Base-by-base conservation (phyloP, 2,329 filamentous ascomycete genomes). In the Stagonosporopsis chrysanthemi region DNA sequence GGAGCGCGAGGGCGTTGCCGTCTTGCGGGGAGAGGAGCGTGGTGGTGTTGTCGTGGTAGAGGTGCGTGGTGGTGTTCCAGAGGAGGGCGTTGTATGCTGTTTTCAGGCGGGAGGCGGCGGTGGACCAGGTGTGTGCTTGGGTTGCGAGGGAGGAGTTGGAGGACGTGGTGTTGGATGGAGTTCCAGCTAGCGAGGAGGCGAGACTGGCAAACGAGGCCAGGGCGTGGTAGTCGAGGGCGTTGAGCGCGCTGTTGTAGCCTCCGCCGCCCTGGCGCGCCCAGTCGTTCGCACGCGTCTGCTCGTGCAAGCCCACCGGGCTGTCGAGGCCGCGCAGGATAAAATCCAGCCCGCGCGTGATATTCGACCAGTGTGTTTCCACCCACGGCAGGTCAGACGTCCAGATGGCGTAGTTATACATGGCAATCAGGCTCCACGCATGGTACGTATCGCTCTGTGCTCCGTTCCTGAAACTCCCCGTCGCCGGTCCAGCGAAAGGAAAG, bases 191-290 rank as follows among this genome's bases (percentile, higher is more conserved):
- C 3, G 38, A 61, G 19, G 63, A 38, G 1, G 63, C 62, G 6
- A 74, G 62, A 2, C 38, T 43, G 3, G 71, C 54, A 14, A 71
- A 46, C 1, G 68, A 60, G 6, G 31, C 29, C 15, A 75, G 58
- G 9, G 67, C 70, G 35, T 72, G 72, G 56, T 71, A 74, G 46
- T 73, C 63, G 8, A 75, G 60, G 2, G 71, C 67, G 40, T 75
- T 75, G 12, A 74, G 62, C n/a, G 69, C 70, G 49, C 63, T 69
- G 58, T 74, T 74, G 56, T 67, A 71, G 6, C 60, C 70, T 0
- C 73, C 73, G 2, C 65, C 66, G 15, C 65, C 65, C 47, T 70
- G 62, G 2, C 72, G 64, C 5, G 64, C 71, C 72, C 72, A 75
- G 48, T 75, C 72, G 35, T 72, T 71, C 7, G 62, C 35, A 3